These are phyloP conservation scores for Gossypium gossypioides DNA, from an alignment of 441 rosid genomes.

Conservation along the genomic window DNA sequence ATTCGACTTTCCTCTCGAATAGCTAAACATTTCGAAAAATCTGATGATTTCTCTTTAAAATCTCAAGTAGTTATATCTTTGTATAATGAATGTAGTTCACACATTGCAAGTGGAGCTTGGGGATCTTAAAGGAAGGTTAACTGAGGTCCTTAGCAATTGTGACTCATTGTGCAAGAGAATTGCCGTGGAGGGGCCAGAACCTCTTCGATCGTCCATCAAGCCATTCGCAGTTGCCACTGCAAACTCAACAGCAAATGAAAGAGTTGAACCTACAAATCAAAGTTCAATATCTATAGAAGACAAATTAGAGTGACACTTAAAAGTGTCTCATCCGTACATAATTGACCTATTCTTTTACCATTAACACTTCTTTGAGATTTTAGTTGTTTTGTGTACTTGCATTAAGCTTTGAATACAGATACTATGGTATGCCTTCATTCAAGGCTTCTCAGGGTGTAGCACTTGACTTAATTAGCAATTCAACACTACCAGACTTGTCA, in stretches of 20 bases:
- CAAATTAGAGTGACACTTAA: slow-evolving; percentile 14
- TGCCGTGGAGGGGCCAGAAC: slow-evolving; percentile 54
- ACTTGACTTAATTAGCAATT: background rate
- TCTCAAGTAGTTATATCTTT: background rate
- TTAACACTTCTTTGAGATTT: background rate
- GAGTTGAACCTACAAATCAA: slow-evolving; percentile 15
- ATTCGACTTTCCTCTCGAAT: background rate
- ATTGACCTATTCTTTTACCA: background rate
- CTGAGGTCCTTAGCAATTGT: slow-evolving; percentile 73
- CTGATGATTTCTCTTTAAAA: background rate
- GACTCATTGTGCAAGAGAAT: slow-evolving; percentile 16
- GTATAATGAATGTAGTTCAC: slow-evolving; percentile 46
- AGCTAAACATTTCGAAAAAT: background rate
- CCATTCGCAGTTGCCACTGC: slow-evolving; percentile 39
- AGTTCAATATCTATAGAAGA: slow-evolving; percentile 20
- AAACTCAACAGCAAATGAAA: slow-evolving; percentile 17
- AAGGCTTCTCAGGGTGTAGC: background rate
- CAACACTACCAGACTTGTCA: no score
- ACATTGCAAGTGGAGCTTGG: slow-evolving; percentile 81
- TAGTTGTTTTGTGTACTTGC: background rate
- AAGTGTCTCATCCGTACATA: background rate
- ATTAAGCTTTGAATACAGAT: background rate
- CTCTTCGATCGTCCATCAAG: slow-evolving; percentile 38
- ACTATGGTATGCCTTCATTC: background rate
- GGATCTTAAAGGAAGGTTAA: slow-evolving; percentile 77